Base-by-base conservation (phyloP, 768 basidiomycete species). In the Gymnopilus dilepis region DNA sequence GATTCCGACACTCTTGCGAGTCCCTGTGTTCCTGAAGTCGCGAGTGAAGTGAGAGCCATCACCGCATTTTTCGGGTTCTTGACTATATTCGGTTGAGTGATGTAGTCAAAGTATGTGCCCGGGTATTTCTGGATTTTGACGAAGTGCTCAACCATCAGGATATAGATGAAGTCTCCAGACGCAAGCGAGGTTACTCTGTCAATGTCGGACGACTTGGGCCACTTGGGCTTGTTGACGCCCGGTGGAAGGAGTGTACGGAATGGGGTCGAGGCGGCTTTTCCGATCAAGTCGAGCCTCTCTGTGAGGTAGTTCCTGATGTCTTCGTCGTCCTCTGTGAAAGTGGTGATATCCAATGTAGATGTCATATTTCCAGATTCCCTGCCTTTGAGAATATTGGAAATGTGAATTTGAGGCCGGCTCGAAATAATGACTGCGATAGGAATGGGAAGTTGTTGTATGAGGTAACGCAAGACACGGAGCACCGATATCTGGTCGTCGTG, bases 81-180 rank as follows among this genome's bases (percentile, higher is more conserved):
- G 15, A 47, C 15, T 7, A 47, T 12, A 3, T 47, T 8, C 15
- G 45, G 45, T 47, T 30, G 45, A 26, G 26, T 9, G 45, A 47
- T 47, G 26, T 26, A 47, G 28, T 47, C 45, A 13, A 47, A 12
- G 26, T 54, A 54, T 6, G 38, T 22, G n/a, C 33, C 33, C 2
- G 38, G 38, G 17, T 54, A 40, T 24, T 54, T 40, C 13, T 54
- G 52, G 24, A 54, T 17, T 15, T 31, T 54, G 34, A 54, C 31
- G 33, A 54, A 54, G 6, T 13, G 11, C 9, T 47, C 45, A 13
- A 47, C 45, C 45, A 47, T 56, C 6, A 42, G 40, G 9, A 48
- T 38, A 21, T 59, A 59, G 38, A 59, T 43, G 37, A 59, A 59
- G 28, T 59, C 37, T 12, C 58, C 58, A 1, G 58, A 59, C 1